These are phyloP conservation scores for Candida oleophila DNA, from an alignment of 805 yeast species.

Conservation along the genomic window DNA sequence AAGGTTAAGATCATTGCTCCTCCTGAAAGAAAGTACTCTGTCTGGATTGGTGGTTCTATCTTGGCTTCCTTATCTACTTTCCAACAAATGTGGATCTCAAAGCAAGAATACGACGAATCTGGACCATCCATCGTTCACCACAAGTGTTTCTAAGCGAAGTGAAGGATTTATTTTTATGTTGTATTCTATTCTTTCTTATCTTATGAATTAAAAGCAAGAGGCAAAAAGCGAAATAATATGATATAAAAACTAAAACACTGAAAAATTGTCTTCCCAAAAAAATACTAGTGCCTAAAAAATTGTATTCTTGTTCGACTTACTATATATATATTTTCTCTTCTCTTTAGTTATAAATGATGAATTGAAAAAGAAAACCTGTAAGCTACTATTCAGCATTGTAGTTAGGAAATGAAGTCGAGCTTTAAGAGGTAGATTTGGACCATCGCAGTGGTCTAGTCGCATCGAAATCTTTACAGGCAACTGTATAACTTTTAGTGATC, in stretches of 20 bases:
- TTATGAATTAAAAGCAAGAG: not conserved
- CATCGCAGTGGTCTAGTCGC: too few relatives aligned
- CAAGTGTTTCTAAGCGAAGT: constrained; percentile 73
- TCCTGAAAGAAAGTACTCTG: constrained; percentile 98
- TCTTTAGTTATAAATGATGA: not conserved
- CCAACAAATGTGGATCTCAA: constrained; percentile 99
- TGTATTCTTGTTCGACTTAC: not conserved
- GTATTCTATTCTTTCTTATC: not conserved
- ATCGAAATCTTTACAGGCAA: too few relatives aligned
- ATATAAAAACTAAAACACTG: not conserved
- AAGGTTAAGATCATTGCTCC: constrained; percentile 99
- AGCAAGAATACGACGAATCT: constrained; percentile 99
- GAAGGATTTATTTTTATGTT: not conserved
- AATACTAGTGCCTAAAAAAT: constrained; percentile 1
- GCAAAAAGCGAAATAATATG: not conserved
- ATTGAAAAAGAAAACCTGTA: too few relatives aligned
- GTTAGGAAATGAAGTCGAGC: too few relatives aligned
- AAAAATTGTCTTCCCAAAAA: not conserved
- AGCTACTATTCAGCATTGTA: too few relatives aligned
- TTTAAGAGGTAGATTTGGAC: too few relatives aligned
- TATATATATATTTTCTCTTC: constrained; percentile 2
- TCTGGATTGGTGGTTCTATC: constrained; percentile 99
- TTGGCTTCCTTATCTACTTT: constrained; percentile 97
- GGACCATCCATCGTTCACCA: constrained; percentile 99
- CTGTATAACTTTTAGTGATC: too few relatives aligned